Evolutionary conservation across 2,329 filamentous ascomycete genomes (phyloP).

Genomic region (Sporothrix schenckii): DNA sequence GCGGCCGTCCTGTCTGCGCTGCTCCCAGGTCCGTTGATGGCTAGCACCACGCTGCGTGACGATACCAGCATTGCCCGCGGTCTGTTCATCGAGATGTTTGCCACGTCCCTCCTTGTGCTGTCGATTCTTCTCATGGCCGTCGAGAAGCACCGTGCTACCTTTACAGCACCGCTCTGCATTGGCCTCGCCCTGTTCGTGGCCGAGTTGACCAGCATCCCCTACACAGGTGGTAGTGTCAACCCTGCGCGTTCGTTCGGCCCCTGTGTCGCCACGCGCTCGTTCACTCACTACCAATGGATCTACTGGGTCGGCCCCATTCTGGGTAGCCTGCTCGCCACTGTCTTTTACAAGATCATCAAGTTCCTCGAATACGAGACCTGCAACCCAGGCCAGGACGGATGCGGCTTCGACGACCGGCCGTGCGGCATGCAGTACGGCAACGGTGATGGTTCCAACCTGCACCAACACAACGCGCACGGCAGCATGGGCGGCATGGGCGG

Average conservation of each 20-base stretch:
- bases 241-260: constrained; percentile 57
- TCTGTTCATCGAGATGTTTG: constrained; percentile 68
- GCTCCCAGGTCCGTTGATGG: constrained; percentile 58
- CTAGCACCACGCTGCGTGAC: constrained; percentile 58
- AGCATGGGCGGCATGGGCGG: constrained; percentile 10
- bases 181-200: constrained; percentile 70
- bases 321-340: constrained; percentile 54
- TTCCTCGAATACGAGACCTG: constrained; percentile 55
- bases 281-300: constrained; percentile 56
- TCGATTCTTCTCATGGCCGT: constrained; percentile 70
- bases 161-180: constrained; percentile 71
- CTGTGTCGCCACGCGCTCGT: constrained; percentile 47
- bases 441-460: neutral
- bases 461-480: constrained; percentile 1
- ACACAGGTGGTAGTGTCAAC: constrained; percentile 55
- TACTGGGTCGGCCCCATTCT: constrained; percentile 59
- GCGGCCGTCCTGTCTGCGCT: constrained; percentile 60
- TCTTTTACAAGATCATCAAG: constrained; percentile 56
- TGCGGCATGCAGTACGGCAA: constrained; percentile 46
- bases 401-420: constrained; percentile 27
- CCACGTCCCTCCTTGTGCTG: constrained; percentile 65
- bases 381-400: constrained; percentile 54
- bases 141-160: constrained; percentile 74
- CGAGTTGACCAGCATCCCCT: constrained; percentile 51
- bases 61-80: constrained; percentile 59